A percentile compares a stretch with the other conserved stretches of the same genome.
phyloP scores from a whole-genome alignment of 2,329 filamentous ascomycete species.

The Colletotrichum tropicale region DNA sequence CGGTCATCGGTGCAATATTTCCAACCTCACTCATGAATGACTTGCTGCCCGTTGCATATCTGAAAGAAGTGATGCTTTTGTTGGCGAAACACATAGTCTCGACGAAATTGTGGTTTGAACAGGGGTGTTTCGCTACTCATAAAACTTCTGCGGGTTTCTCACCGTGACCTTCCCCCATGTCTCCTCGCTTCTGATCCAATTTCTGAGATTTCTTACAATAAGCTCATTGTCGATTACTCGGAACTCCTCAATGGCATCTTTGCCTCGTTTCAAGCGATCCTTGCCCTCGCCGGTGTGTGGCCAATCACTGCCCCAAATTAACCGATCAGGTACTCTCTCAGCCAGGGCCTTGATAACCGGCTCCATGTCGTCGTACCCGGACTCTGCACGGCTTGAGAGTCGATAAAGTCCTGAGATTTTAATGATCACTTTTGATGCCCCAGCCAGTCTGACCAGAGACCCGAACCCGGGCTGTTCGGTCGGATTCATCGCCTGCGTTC shows the following conservation, averaged over 20 bases:
- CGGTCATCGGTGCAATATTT: background rate
- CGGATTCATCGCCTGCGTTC: background rate
- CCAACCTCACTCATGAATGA: rapidly evolving
- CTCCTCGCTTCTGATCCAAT: background rate
- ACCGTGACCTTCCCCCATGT: background rate
- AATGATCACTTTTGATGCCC: background rate
- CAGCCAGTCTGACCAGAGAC: background rate
- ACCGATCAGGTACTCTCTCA: background rate
- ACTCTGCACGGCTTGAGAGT: background rate
- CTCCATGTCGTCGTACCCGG: background rate
- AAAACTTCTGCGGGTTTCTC: background rate
- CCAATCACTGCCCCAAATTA: conserved; percentile 14
- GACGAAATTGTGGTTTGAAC: rapidly evolving
- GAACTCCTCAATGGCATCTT: background rate
- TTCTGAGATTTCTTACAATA: background rate
- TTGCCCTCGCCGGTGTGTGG: conserved; percentile 9
- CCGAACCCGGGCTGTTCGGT: background rate
- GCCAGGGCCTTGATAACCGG: background rate
- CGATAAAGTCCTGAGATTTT: background rate
- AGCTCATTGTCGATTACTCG: background rate
- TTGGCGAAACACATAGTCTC: rapidly evolving
- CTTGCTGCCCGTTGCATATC: background rate
- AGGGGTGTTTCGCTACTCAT: background rate
- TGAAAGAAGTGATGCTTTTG: background rate
- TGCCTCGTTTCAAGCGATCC: background rate